Evolutionary conservation across 106 monocot genomes (phyloP), one percentile per base, ranked within the genome.

Genomic region (Allium sativum): DNA sequence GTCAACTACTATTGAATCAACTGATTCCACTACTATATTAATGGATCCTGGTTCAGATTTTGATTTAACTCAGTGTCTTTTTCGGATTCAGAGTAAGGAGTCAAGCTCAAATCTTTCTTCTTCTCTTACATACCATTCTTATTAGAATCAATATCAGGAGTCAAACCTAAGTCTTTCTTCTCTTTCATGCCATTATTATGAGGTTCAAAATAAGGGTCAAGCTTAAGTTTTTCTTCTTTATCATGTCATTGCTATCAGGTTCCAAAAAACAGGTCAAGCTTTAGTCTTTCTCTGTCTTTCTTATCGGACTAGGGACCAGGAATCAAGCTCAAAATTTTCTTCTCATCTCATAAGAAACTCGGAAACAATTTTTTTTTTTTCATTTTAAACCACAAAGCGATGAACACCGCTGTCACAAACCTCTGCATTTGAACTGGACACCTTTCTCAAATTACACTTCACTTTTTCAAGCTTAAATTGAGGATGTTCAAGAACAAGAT

Each of bases 381-480:
- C 31, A 31, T 31, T 31, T 31, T 31, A 2, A 31, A 31, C 31
- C 31, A 31, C 5, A 31, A 3, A 2, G 4, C 31, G 31, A 31
- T 31, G 31, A 31, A 31, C 5, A 5, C 31, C 5, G 31, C 31
- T 31, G 5, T 74, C 81, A 69, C 71, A 78, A 14, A 65, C 45
- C 63, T 89, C 82, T 64, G 67, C 56, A 19, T 65, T 61, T 6
- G 74, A 62, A 78, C 69, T 82, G 53, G 95, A 70, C 40, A 91
- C 74, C 84, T 80, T 96, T 65, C 90, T 91, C 56, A 96, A 73
- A 68, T 76, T 96, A 46, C 80, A 78, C 50, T 96, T 96, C 12
- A 96, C 96, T 70, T 87, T 96, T 59, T 90, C 96, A 74, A 96
- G 84, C 73, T 96, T 90, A 70, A 71, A 77, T 65, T 83, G 78